These are phyloP conservation scores for Kazachstania martiniae DNA, from an alignment of 805 yeast genomes.

Conservation along the genomic window DNA sequence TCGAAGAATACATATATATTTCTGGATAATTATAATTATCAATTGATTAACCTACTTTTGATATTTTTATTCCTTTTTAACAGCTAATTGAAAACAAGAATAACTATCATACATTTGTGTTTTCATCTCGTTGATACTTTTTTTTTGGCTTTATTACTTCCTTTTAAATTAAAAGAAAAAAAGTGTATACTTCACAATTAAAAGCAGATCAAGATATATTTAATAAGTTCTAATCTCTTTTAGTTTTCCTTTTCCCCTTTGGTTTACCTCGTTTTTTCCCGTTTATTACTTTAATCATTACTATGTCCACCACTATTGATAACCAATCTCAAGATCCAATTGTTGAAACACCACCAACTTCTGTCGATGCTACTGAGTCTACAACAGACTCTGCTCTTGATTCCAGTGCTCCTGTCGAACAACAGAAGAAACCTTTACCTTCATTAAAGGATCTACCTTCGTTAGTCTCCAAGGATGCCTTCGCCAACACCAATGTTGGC, in stretches of 20 bases:
- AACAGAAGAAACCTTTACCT: constrained; percentile 13
- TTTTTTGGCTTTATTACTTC: too few species aligned
- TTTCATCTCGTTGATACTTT: not conserved
- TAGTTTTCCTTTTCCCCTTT: not conserved
- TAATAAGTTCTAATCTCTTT: not conserved
- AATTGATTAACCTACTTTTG: too few species aligned
- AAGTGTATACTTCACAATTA: not conserved
- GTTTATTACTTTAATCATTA: too few species aligned
- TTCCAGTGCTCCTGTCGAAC: constrained; percentile 1
- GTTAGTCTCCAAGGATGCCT: constrained; percentile 40
- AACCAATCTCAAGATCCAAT: too few species aligned
- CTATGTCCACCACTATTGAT: too few species aligned
- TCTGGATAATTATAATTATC: too few species aligned
- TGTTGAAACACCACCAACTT: not conserved
- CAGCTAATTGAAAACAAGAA: too few species aligned
- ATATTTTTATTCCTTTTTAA: too few species aligned
- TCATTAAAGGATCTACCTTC: constrained; percentile 49
- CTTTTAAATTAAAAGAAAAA: not conserved
- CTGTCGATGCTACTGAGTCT: not conserved
- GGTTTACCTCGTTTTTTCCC: too few species aligned
- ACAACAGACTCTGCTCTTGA: constrained; percentile 3
- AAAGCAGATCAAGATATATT: not conserved
- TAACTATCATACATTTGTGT: too few species aligned
- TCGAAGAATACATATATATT: too few species aligned
- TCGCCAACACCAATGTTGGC: constrained; percentile 20